Percentiles rank a stretch among this genome's conserved stretches.
Evolutionary conservation across 495 filamentous ascomycete genomes (phyloP).

Genomic region (Lasiosphaeria ovina): DNA sequence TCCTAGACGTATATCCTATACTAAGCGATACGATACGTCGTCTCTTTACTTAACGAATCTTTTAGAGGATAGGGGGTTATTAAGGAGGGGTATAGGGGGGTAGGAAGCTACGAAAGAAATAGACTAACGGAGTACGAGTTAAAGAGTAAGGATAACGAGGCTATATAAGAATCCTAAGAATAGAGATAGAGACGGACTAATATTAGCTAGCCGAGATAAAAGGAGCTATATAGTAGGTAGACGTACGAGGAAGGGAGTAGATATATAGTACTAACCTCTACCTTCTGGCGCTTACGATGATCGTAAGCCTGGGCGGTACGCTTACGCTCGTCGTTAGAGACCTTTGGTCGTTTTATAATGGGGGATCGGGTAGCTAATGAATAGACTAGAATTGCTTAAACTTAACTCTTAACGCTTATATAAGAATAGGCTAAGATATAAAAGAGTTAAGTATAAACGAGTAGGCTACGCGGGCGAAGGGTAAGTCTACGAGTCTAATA

Average conservation of each 20-base stretch:
- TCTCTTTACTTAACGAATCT: too few species aligned
- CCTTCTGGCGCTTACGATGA: constrained; percentile 74
- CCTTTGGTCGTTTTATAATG: constrained; percentile 61
- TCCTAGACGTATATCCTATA: constrained; percentile 28
- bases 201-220: constrained; percentile 11
- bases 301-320: constrained; percentile 69
- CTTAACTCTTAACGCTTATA: too few species aligned
- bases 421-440: too few species aligned
- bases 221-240: too few species aligned
- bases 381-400: too few species aligned
- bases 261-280: constrained; percentile 70
- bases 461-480: too few species aligned
- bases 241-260: too few species aligned
- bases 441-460: too few species aligned
- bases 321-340: constrained; percentile 62
- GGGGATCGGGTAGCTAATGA: constrained; percentile 34
- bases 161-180: constrained; percentile 15
- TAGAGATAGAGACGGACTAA: constrained; percentile 8
- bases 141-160: constrained; percentile 4
- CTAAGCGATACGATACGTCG: constrained; percentile 15
- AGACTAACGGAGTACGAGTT: too few species aligned
- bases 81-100: background rate
- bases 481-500: too few species aligned
- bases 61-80: background rate
- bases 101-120: too few species aligned